Evolutionary conservation across 768 basidiomycete genomes (phyloP).

Genomic region (Kwoniella shandongensis): DNA sequence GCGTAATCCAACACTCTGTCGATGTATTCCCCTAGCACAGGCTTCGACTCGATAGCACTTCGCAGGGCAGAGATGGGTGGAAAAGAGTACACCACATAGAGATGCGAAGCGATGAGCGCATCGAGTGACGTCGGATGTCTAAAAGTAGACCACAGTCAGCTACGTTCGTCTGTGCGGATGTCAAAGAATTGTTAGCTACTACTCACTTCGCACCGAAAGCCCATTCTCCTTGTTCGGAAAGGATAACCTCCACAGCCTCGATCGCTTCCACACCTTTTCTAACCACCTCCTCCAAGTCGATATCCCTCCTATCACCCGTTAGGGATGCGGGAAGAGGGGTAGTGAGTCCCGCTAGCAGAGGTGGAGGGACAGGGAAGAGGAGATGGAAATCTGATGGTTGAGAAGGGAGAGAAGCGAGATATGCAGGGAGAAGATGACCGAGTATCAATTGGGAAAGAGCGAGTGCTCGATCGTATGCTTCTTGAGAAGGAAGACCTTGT

Average conservation of each 20-base stretch:
- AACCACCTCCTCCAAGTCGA: conserved; percentile 23
- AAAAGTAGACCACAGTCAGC: not conserved
- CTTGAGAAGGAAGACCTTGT: conserved; percentile 39
- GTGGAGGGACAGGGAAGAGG: conserved; percentile 31
- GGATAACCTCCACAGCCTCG: conserved; percentile 12
- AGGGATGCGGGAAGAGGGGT: conserved; percentile 41
- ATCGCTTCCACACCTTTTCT: conserved; percentile 29
- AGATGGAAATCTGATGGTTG: conserved; percentile 18
- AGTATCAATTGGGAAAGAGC: conserved; percentile 39
- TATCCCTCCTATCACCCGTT: conserved; percentile 34
- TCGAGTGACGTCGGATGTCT: conserved; percentile 44
- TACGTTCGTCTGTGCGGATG: no score
- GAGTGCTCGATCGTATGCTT: conserved; percentile 36
- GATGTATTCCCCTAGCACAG: conserved; percentile 27
- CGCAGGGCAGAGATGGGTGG: conserved; percentile 10
- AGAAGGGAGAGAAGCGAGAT: conserved; percentile 29
- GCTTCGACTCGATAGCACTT: not conserved
- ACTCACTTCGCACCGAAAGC: conserved; percentile 41
- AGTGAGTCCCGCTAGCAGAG: conserved; percentile 34
- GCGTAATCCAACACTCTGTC: conserved; percentile 28
- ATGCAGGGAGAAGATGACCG: conserved; percentile 29
- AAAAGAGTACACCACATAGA: conserved; percentile 29
- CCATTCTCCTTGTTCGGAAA: conserved; percentile 21
- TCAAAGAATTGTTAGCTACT: not conserved
- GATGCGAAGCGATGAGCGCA: conserved; percentile 38